phyloP scores from a whole-genome alignment of 2,329 filamentous ascomycete species.

The Arthroderma uncinatum region DNA sequence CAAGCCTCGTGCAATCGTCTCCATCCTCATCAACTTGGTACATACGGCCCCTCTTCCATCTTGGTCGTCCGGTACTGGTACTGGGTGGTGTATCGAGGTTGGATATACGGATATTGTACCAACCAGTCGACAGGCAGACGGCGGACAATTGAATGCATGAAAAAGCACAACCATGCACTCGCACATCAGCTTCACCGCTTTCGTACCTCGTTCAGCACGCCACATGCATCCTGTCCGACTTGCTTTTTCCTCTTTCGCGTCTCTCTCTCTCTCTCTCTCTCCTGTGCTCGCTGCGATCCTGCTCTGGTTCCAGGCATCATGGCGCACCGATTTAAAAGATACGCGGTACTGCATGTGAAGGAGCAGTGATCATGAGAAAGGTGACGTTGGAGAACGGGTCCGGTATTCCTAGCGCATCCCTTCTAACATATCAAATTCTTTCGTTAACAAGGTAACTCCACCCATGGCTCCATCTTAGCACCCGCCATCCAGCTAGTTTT shows the following conservation, averaged over 20 bases:
- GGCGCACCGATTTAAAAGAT: no score
- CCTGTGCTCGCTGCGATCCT: neutral
- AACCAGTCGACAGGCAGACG: no score
- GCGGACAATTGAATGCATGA: neutral
- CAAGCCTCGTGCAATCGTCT: no score
- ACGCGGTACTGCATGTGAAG: no score
- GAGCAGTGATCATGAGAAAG: no score
- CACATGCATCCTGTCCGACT: neutral
- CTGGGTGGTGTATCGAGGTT: no score
- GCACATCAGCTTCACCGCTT: neutral
- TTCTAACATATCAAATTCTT: neutral
- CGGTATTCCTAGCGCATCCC: neutral
- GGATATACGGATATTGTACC: no score
- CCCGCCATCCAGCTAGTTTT: neutral
- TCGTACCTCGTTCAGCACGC: neutral
- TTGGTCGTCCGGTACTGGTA: no score
- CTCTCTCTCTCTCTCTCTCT: neutral
- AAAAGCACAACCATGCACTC: neutral
- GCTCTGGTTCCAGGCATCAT: no score
- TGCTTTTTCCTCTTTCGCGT: neutral
- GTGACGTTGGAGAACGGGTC: neutral
- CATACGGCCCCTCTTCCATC: neutral
- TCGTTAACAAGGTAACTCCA: neutral
- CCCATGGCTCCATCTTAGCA: neutral
- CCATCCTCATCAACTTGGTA: no score